phyloP scores from a whole-genome alignment of 805 yeast genomes.

The Sugiyamaella floridensis region DNA sequence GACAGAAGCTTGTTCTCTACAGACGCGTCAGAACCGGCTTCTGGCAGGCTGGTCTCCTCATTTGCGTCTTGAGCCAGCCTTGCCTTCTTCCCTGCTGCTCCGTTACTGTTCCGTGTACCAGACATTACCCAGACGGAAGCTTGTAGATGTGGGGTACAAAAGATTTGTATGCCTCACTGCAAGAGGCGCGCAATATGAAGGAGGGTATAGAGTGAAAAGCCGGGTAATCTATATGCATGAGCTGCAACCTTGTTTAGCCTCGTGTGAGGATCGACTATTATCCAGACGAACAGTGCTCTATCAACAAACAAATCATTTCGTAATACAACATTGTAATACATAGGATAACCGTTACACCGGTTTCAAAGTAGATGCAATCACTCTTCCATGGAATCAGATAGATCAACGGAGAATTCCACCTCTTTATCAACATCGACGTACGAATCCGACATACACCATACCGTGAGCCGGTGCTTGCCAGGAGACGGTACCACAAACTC shows the following conservation, averaged over 20 bases:
- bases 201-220: background rate
- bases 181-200: background rate
- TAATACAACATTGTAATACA: too few species aligned
- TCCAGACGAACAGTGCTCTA: background rate
- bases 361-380: background rate
- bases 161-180: background rate
- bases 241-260: background rate
- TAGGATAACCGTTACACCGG: too few species aligned
- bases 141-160: background rate
- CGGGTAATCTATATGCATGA: background rate
- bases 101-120: background rate
- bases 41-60: background rate
- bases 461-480: conserved; percentile 55
- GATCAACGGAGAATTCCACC: conserved; percentile 40
- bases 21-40: background rate
- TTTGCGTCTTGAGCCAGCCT: background rate
- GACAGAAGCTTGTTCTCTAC: background rate
- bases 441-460: conserved; percentile 89
- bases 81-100: background rate
- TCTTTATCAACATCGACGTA: conserved; percentile 93
- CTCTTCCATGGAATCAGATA: conserved; percentile 7
- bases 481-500: conserved; percentile 50
- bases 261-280: background rate
- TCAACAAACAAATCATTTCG: too few species aligned
- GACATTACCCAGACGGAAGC: background rate